phyloP scores from a whole-genome alignment of 2,329 filamentous ascomycete genomes.

The Hypoxylon sp. region DNA sequence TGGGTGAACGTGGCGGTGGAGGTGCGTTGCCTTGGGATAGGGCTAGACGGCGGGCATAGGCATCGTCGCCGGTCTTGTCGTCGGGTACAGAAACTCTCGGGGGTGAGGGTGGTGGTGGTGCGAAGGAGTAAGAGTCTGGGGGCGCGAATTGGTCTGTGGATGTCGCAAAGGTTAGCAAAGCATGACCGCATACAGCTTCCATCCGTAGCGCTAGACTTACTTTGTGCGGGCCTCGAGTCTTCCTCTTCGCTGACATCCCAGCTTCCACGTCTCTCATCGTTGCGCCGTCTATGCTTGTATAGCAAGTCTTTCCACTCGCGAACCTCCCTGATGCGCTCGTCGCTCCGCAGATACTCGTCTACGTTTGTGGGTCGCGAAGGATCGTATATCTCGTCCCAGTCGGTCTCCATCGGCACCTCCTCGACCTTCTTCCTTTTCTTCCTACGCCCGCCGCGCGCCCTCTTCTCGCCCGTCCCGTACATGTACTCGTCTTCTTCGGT shows the following conservation, averaged over 20 bases:
- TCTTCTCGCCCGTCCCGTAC: constrained; percentile 72
- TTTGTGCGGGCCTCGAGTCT: constrained; percentile 43
- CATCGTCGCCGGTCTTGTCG: constrained; percentile 76
- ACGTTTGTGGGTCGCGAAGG: constrained; percentile 84
- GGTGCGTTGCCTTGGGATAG: constrained; percentile 60
- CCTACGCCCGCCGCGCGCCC: constrained; percentile 80
- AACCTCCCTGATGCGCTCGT: constrained; percentile 83
- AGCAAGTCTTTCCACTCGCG: constrained; percentile 87
- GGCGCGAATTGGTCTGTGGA: constrained; percentile 69
- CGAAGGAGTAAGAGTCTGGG: constrained; percentile 67
- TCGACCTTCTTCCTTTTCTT: constrained; percentile 81
- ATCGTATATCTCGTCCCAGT: constrained; percentile 95
- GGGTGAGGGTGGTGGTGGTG: constrained; percentile 65
- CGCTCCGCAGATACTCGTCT: constrained; percentile 84
- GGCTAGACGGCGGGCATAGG: constrained; percentile 71
- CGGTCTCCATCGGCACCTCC: constrained; percentile 69
- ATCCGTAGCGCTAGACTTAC: constrained; percentile 50
- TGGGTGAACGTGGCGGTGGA: constrained; percentile 44
- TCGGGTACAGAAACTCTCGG: constrained; percentile 62
- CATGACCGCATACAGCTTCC: background rate
- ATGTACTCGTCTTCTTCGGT: constrained; percentile 85
- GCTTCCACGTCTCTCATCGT: constrained; percentile 56
- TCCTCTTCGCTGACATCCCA: constrained; percentile 53
- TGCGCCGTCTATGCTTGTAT: constrained; percentile 74
- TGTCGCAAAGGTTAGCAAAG: constrained; percentile 32